A percentile compares a stretch with the other conserved stretches of the same genome.
Conservation (phyloP, 225 moss, liverwort and hornwort species). For the Straminergon stramineum region DNA sequence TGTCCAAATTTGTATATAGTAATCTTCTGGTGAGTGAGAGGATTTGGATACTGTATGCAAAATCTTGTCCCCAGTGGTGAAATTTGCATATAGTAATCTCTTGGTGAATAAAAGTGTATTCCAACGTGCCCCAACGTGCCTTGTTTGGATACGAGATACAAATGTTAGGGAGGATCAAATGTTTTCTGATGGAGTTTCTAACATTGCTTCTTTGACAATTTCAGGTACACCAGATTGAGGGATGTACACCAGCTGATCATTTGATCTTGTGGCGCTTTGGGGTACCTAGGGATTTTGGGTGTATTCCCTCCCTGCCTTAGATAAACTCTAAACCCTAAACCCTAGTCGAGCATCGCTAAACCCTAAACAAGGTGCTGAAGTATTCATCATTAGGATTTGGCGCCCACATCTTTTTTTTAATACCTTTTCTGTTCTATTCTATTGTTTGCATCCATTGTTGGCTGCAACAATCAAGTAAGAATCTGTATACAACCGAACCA, state of each 20-base stretch:
- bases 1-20: not conserved
- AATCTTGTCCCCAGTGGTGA: not conserved
- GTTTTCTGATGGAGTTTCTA: not conserved
- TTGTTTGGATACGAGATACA: not conserved
- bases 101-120: not conserved
- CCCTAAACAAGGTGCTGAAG: not conserved
- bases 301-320: not conserved
- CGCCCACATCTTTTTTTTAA: not conserved
- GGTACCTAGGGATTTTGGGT: not conserved
- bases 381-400: not conserved
- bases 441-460: not conserved
- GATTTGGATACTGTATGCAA: not conserved
- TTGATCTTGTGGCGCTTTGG: not conserved
- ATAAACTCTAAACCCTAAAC: not conserved
- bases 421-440: not conserved
- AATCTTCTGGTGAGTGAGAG: not conserved
- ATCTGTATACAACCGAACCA: not conserved
- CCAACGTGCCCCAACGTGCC: not conserved
- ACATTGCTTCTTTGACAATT: not conserved
- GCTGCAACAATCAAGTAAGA: not conserved
- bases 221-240: not conserved
- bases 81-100: not conserved
- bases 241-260: not conserved
- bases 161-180: not conserved
- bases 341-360: not conserved